Base-by-base conservation (phyloP, 202 grass and related monocot genomes). In the Elaeis oleifera region DNA sequence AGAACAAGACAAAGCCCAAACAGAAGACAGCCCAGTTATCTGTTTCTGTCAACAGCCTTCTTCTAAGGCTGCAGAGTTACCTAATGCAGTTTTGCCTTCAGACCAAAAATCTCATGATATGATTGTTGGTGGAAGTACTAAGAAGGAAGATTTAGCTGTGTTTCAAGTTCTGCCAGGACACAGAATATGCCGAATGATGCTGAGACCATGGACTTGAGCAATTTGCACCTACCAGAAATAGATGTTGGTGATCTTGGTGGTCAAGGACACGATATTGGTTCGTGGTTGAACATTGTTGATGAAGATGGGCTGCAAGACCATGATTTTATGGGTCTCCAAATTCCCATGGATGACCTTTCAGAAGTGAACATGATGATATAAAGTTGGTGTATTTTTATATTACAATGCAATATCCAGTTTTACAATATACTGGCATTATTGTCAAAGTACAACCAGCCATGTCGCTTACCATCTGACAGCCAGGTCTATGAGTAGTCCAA, bases 1-100 rank as follows among this genome's bases (percentile, higher is more conserved):
- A 82, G 83, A 86, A 80, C 27, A 96, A 90, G 81, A 74, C 90
- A 48, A 96, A 90, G 76, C 86, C 78, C 18, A 96, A 90, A 72
- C 83, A 84, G 74, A 95, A 72, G 83, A 79, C 64, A 16, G 18
- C 79, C 63, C 84, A 84, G 51, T 65, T 81, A 52, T 76, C 74
- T 79, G 74, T 73, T 61, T 68, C 84, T 70, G 54, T 70, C 54
- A 77, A 53, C 29, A 75, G 64, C 55, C 61, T 15, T 67, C 69
- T 66, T 54, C 54, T 54, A 77, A 50, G 22, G 65, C 76, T 78
- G 20, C 59, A 23, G 65, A 76, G 58, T 19, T 53, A 4, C 66
- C 60, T 44, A 61, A 50, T 31, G 81, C 63, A 70, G 48, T 65
- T 60, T 49, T 25, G 7, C 60, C 73, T 60, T 23, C 74, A 6